These are phyloP conservation scores for Cymbidium sinense DNA, from an alignment of 106 monocot species.

Conservation along the genomic window DNA sequence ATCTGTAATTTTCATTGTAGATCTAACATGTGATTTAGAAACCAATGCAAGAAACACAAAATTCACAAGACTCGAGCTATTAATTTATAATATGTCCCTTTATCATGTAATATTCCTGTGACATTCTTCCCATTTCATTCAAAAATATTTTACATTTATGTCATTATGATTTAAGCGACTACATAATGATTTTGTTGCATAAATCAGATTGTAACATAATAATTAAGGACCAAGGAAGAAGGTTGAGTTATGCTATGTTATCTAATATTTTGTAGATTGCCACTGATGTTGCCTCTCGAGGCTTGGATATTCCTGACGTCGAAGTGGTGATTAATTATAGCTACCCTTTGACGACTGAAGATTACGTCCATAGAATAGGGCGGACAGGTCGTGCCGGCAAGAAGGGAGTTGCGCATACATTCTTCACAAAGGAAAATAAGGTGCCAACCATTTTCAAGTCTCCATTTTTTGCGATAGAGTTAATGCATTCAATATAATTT, in stretches of 20 bases:
- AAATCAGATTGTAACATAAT: not conserved
- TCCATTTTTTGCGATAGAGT: not conserved
- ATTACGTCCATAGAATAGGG: slow-evolving; percentile 95
- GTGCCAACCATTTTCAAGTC: slow-evolving; percentile 18
- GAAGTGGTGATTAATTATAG: slow-evolving; percentile 97
- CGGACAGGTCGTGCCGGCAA: slow-evolving; percentile 97
- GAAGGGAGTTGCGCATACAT: slow-evolving; percentile 95
- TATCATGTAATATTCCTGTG: too few species aligned
- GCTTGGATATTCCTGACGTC: slow-evolving; percentile 96
- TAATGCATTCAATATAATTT: not conserved
- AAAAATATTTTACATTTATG: too few species aligned
- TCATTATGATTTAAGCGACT: not conserved
- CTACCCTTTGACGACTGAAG: slow-evolving; percentile 92
- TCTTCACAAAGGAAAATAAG: slow-evolving; percentile 89
- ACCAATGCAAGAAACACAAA: too few species aligned
- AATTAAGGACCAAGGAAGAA: not conserved
- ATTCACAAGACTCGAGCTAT: too few species aligned
- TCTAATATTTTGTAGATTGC: slow-evolving; percentile 50
- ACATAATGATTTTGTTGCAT: not conserved
- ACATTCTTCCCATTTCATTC: too few species aligned
- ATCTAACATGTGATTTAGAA: too few species aligned
- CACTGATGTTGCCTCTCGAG: slow-evolving; percentile 95
- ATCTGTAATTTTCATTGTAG: too few species aligned
- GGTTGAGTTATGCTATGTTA: not conserved
- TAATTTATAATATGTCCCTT: too few species aligned